phyloP scores from a whole-genome alignment of 345 rosid genomes.

The Cardamine resedifolia region DNA sequence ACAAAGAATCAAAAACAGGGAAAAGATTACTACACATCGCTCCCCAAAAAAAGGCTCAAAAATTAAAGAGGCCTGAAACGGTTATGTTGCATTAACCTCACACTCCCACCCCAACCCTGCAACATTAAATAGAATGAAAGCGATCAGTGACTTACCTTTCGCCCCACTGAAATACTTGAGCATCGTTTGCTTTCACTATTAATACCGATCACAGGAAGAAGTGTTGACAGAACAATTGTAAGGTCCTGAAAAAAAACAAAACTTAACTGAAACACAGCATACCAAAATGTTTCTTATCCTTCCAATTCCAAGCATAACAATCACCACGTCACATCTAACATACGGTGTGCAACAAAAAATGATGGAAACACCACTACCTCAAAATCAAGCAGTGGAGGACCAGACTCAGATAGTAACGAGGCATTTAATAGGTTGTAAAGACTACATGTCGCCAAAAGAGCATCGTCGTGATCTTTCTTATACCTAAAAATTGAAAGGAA shows the following conservation, averaged over 20 bases:
- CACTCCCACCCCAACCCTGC: neutral
- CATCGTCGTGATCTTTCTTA: constrained; percentile 78
- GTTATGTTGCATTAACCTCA: constrained; percentile 7
- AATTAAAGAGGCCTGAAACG: neutral
- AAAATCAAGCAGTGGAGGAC: constrained; percentile 96
- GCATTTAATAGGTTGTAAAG: constrained; percentile 76
- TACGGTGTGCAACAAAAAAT: neutral
- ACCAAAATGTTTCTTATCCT: neutral
- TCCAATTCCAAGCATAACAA: neutral
- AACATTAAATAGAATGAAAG: constrained; percentile 2
- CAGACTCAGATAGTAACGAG: constrained; percentile 79
- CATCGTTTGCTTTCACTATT: constrained; percentile 61
- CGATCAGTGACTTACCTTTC: constrained; percentile 58
- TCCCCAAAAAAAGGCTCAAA: constrained; percentile 11
- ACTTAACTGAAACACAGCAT: constrained; percentile 22
- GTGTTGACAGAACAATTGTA: constrained; percentile 77
- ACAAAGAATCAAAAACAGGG: constrained; percentile 19
- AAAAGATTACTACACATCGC: constrained; percentile 11
- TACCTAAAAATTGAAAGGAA: constrained; percentile 50
- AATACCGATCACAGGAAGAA: constrained; percentile 74
- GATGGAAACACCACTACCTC: constrained; percentile 57
- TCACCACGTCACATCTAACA: constrained; percentile 4
- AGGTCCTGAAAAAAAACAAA: constrained; percentile 61
- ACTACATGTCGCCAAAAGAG: constrained; percentile 81
- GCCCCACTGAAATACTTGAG: constrained; percentile 66